A percentile compares a stretch with the other conserved stretches of the same genome.
These are phyloP conservation scores for Fusarium sp. DNA, from an alignment of 2,329 filamentous ascomycete genomes.

Conservation along the genomic window DNA sequence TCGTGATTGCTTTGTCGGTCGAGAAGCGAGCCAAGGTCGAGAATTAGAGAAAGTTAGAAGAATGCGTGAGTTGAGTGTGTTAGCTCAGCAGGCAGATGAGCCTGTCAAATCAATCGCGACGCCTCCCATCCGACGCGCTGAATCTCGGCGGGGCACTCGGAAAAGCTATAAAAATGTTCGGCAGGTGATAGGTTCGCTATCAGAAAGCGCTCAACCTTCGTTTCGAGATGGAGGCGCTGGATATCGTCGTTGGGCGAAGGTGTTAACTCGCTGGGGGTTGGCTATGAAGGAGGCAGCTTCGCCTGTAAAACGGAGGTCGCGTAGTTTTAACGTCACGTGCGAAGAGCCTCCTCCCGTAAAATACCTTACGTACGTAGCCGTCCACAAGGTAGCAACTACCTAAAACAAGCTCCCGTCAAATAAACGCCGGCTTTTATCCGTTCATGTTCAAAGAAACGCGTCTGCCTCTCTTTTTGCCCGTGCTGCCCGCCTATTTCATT, in stretches of 20 bases:
- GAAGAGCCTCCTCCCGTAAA: slow-evolving; percentile 29
- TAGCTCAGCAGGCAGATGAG: slow-evolving; percentile 61
- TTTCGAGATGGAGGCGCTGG: slow-evolving; percentile 40
- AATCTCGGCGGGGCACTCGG: slow-evolving; percentile 34
- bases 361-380: background rate
- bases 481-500: slow-evolving; percentile 23
- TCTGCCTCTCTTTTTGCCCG: slow-evolving; percentile 34
- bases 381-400: background rate
- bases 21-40: slow-evolving; percentile 16
- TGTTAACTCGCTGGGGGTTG: slow-evolving; percentile 43
- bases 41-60: slow-evolving; percentile 11
- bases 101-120: slow-evolving; percentile 59
- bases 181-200: slow-evolving; percentile 7
- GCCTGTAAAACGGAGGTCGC: slow-evolving; percentile 48
- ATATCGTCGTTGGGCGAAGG: slow-evolving; percentile 42
- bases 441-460: slow-evolving; percentile 29
- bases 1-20: slow-evolving; percentile 14
- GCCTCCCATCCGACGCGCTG: slow-evolving; percentile 60
- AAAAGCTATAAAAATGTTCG: slow-evolving; percentile 16
- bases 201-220: slow-evolving; percentile 21
- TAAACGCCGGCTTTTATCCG: slow-evolving; percentile 46
- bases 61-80: slow-evolving; percentile 33
- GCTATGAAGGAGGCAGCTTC: slow-evolving; percentile 49
- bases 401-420: background rate
- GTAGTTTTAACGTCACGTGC: slow-evolving; percentile 61